phyloP scores from a whole-genome alignment of 164 flowering plant species.

The Magnolia kwangsiensis region DNA sequence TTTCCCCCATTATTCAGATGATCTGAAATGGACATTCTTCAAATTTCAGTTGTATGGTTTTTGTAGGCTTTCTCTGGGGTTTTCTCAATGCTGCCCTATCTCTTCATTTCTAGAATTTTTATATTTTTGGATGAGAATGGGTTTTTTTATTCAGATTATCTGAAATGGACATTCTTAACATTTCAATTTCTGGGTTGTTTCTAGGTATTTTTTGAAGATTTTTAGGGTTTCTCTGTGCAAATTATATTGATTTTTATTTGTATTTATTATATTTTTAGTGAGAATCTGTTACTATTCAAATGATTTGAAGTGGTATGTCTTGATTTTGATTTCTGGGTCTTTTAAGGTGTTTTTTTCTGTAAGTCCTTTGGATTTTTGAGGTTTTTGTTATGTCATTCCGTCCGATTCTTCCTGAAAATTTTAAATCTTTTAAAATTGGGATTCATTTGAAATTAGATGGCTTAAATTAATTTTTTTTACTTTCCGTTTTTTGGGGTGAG shows the following conservation, averaged over 20 bases:
- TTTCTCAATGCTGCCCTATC: neutral
- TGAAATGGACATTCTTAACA: neutral
- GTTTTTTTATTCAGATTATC: neutral
- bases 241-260: neutral
- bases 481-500: neutral
- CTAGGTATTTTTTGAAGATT: neutral
- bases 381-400: neutral
- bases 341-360: neutral
- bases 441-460: neutral
- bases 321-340: neutral
- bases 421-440: neutral
- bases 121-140: neutral
- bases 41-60: conserved; percentile 3
- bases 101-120: neutral
- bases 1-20: neutral
- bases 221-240: neutral
- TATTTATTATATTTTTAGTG: too few relatives aligned
- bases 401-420: neutral
- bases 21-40: neutral
- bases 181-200: neutral
- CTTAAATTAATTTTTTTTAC: neutral
- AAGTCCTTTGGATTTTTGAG: neutral
- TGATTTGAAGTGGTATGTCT: too few relatives aligned
- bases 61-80: neutral
- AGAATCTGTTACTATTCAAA: too few relatives aligned